Evolutionary conservation across 495 filamentous ascomycete species (phyloP), one percentile per base, ranked within the genome.

Genomic region (Penicillium diatomitis): DNA sequence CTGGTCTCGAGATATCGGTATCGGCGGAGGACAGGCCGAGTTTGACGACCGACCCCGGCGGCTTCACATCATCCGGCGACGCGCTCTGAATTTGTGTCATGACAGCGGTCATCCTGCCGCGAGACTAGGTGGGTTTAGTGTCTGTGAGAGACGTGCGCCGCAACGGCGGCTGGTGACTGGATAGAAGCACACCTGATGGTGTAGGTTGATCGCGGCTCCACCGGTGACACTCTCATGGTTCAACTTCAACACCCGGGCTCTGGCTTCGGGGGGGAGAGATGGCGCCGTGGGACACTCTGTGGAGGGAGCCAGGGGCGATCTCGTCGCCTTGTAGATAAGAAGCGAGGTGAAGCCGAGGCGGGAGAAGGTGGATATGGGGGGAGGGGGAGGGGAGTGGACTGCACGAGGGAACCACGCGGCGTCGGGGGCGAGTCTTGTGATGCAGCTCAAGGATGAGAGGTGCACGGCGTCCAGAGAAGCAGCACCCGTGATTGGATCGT

Each of bases 191-290:
- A 62, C 56, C 60, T 57, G 56, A 49, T 53, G 49, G 53, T 62
- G 63, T 51, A 67, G 60, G 62, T 60, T 47, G 50, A 65, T 48
- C 53, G 55, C 43, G 56, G 56, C 47, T 48, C 51, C 45, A 46
- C 50, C 41, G 47, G 40, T 68, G 51, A 56, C 53, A 52, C 45
- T 64, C 46, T 63, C 70, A 73, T 73, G 64, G 58, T 73, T 20
- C 20, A 20, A 20, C 20, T 73, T 20, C 20, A 20, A 20, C 20
- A 20, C 20, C 20, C 20, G 20, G 20, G 20, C 20, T 20, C 20
- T 20, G 20, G 20, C 20, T 20, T 20, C 20, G 20, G 20, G 20
- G 20, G 20, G 20, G 20, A 20, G 20, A 20, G 20, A 20, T 20
- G 20, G 20, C 20, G 20, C 20, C 20, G 20, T 20, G 20, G 20